Conservation (phyloP, 495 filamentous ascomycete species). For the Cetradonia linearis region DNA sequence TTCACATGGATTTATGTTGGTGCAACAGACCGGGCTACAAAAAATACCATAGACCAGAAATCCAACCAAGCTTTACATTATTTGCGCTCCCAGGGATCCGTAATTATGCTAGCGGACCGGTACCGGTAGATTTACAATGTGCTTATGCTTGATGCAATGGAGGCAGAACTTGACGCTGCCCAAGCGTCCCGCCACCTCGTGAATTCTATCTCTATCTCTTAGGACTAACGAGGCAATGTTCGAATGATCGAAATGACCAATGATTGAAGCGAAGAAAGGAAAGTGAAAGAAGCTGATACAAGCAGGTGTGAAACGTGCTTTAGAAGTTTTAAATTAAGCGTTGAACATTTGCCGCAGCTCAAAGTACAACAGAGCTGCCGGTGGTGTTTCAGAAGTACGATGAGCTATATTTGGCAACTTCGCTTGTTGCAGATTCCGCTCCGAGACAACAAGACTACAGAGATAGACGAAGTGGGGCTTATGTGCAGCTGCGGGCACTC, state of each 20-base stretch:
- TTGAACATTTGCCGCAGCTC: conserved; percentile 1
- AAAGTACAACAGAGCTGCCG: neutral
- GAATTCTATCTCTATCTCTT: neutral
- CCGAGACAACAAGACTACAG: neutral
- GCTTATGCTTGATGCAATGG: neutral
- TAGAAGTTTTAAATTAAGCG: neutral
- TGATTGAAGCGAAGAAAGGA: neutral
- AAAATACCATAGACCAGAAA: neutral
- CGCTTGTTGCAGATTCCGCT: conserved; percentile 10
- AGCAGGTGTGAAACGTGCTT: conserved; percentile 1
- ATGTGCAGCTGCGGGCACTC: neutral
- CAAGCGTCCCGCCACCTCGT: neutral
- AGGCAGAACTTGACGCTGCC: neutral
- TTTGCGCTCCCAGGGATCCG: neutral
- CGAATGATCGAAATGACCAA: neutral
- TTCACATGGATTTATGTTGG: neutral
- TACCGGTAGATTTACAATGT: neutral
- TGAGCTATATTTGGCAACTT: conserved; percentile 3
- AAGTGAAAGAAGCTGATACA: neutral
- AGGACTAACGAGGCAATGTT: neutral
- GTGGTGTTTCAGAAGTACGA: conserved; percentile 2
- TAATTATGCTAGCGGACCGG: neutral
- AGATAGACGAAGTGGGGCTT: neutral
- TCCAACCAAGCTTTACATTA: neutral
- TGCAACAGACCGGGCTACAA: neutral